phyloP scores from a whole-genome alignment of 495 filamentous ascomycete species.

The Penicillium riverlandense region DNA sequence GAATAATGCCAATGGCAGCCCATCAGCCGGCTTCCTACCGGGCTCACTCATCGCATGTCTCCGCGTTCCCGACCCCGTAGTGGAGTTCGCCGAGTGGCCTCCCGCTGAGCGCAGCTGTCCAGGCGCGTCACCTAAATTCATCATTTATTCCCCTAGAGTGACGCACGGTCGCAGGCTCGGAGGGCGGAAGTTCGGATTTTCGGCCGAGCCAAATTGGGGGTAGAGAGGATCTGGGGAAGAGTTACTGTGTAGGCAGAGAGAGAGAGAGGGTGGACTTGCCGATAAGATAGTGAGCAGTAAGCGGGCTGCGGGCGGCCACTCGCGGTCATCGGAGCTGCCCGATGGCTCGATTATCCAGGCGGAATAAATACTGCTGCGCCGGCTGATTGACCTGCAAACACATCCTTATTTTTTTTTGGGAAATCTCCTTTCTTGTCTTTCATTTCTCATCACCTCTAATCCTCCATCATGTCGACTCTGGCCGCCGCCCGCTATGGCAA shows the following conservation, averaged over 20 bases:
- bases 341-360: conserved; percentile 8
- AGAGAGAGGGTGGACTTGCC: neutral
- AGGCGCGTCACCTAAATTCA: no score
- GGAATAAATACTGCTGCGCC: conserved; percentile 5
- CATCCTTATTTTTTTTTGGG: no score
- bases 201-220: no score
- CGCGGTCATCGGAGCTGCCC: conserved; percentile 42
- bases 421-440: neutral
- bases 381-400: neutral
- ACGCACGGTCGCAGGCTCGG: no score
- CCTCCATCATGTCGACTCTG: conserved; percentile 36
- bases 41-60: conserved; percentile 1
- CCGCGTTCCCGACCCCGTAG: neutral
- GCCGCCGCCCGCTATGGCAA: conserved; percentile 81
- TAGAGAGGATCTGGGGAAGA: conserved; percentile 10
- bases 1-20: no score
- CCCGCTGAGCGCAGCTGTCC: no score
- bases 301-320: conserved; percentile 23
- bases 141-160: no score
- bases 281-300: conserved; percentile 21
- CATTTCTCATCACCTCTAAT: neutral
- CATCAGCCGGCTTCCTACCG: no score
- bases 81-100: conserved; percentile 7
- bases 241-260: neutral
- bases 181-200: conserved; percentile 1